Evolutionary conservation across 345 rosid genomes (phyloP), one percentile per base, ranked within the genome.

Genomic region (Eucalyptus albens): DNA sequence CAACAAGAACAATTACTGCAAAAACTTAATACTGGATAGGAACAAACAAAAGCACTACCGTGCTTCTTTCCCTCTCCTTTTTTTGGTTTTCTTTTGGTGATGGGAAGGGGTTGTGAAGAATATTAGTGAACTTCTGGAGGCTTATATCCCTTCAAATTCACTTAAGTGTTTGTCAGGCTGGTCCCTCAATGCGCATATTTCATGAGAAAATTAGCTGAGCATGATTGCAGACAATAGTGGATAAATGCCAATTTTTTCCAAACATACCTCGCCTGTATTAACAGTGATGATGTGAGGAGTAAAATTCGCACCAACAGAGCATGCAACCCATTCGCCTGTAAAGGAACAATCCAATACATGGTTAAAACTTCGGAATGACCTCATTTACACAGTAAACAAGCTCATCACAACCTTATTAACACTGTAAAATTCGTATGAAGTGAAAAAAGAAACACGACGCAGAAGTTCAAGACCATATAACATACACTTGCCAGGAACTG

Each of bases 281-380:
- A 97, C 99, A 42, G 95, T 94, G 86, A 98, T 94, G 91, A 98
- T 90, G 92, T 97, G 99, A 45, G 99, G 99, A 29, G 97, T 97
- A 90, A 98, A 98, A 90, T 95, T 98, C 85, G 97, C 98, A 87
- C 99, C 99, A 72, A 95, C 99, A 47, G 98, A 94, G 93, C 96
- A 94, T 67, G 98, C 96, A 72, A 94, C 97, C 97, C 97, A 96
- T 91, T 96, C 99, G 88, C 98, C 99, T 97, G 55, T 92, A 93
- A 65, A 88, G 45, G 31, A 89, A 44, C 37, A 87, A 90, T 92
- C 56, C 59, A 80, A 67, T 37, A 87, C 21, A 65, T 53, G 86
- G 88, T 93, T 89, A 92, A 90, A 55, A 88, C 89, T 60, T 40
- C 1, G 1, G 22, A 77, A 40, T 27, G 13, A 77, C 56, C 62